Evolutionary conservation across 345 rosid genomes (phyloP), one percentile per base, ranked within the genome.

Genomic region (Hibiscus trionum): DNA sequence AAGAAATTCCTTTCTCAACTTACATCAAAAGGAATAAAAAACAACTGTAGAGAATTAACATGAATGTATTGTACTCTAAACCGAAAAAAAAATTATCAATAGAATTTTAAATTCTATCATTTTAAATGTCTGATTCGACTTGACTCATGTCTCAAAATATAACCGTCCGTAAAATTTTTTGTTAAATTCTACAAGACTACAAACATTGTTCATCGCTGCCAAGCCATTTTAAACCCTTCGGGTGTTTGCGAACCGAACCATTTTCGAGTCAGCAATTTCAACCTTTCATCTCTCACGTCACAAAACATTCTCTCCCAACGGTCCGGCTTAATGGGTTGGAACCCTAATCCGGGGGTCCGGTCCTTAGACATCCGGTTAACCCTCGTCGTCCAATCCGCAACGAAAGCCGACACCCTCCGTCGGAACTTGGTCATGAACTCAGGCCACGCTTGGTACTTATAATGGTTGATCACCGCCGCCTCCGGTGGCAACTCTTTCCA

Each of bases 371-470:
- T 61, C 1, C 78, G 88, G 76, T 94, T 94, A 33, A 78, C 61
- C 10, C 67, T 62, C 58, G 81, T 75, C 16, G 70, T 86, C 97
- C 97, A 94, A 58, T 94, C 97, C 78, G 80, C 91, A 37, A 94
- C 98, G 27, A 91, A 91, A 0, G 97, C 91, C 10, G 97, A 91
- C 9, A 90, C 97, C 27, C 97, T 86, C 65, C 93, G 66, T 72
- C 83, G 77, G 12, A 94, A 94, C 88, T 94, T 94, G 15, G 78
- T 83, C 73, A 77, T 84, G 62, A 94, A 94, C 83, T 94, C 96
- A 2, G 80, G 58, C 97, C 98, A 94, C 8, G 96, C 97, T 69
- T 94, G 97, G 72, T 90, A 91, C 84, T 91, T 94, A 80, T 94
- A 94, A 68, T 94, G 98, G 71, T 90, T 94, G 72, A 94, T 88